A percentile compares a stretch with the other conserved stretches of the same genome.
Conservation (phyloP, 2,329 filamentous ascomycete genomes). For the Aspergillus sp. region DNA sequence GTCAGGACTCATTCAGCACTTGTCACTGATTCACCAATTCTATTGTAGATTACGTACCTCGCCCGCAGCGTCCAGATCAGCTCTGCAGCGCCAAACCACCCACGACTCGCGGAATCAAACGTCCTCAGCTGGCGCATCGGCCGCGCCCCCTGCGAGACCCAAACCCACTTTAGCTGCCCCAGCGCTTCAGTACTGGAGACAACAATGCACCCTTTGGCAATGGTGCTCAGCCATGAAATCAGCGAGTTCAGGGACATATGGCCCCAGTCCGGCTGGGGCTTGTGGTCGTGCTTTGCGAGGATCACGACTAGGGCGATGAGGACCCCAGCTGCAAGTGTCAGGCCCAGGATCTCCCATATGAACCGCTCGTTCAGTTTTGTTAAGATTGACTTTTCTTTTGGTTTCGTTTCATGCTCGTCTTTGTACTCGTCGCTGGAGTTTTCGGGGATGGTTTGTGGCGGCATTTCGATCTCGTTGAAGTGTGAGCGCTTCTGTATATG, state of each 20-base stretch:
- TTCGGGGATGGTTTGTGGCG: too few relatives aligned
- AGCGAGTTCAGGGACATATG: constrained; percentile 17
- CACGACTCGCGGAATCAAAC: constrained; percentile 18
- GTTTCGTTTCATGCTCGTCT: too few relatives aligned
- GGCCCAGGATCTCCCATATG: background rate
- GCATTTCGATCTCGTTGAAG: too few relatives aligned
- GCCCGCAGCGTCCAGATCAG: constrained; percentile 11
- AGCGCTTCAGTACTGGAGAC: constrained; percentile 11
- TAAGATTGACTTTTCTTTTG: too few relatives aligned
- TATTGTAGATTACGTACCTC: too few relatives aligned
- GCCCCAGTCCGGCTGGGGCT: constrained; percentile 15
- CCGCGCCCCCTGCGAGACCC: constrained; percentile 11
- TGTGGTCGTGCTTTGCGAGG: constrained; percentile 6
- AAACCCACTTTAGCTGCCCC: constrained; percentile 20
- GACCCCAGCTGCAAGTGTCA: background rate
- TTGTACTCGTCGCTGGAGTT: too few relatives aligned
- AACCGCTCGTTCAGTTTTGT: too few relatives aligned
- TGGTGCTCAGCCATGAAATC: constrained; percentile 19
- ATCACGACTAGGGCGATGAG: constrained; percentile 13
- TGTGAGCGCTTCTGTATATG: too few relatives aligned
- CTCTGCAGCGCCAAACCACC: constrained; percentile 7
- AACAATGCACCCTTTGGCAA: constrained; percentile 13
- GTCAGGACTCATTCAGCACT: too few relatives aligned
- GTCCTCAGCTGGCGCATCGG: constrained; percentile 10
- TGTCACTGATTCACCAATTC: too few relatives aligned